Conservation (phyloP, 1,139 yeast species). For the Suhomyces ambrosiae region DNA sequence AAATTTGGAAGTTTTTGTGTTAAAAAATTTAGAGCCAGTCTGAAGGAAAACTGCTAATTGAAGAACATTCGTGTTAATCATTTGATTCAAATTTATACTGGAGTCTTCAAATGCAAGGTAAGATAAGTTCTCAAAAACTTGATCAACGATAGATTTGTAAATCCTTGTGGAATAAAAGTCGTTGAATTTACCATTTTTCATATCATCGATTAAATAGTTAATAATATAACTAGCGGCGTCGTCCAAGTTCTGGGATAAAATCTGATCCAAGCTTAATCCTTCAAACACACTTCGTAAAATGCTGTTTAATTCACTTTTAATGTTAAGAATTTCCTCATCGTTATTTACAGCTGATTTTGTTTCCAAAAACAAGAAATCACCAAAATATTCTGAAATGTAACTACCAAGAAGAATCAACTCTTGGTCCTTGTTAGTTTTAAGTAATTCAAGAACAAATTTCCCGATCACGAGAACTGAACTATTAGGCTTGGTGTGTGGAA, state of each 20-base stretch:
- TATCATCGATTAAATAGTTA: conserved; percentile 4
- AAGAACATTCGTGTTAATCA: conserved; percentile 33
- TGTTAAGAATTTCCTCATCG: conserved; percentile 8
- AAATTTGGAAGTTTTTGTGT: conserved; percentile 30
- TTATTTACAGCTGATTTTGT: conserved; percentile 3
- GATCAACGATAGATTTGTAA: conserved; percentile 24
- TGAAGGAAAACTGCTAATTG: conserved; percentile 41
- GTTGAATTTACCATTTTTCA: conserved; percentile 1
- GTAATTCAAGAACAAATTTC: conserved; percentile 13
- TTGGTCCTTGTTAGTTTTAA: not conserved
- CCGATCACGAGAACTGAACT: conserved; percentile 12
- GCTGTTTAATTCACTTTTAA: conserved; percentile 6
- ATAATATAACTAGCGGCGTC: not conserved
- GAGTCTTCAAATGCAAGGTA: conserved; percentile 26
- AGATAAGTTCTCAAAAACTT: conserved; percentile 32
- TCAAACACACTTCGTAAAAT: conserved; percentile 1
- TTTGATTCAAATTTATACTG: conserved; percentile 32
- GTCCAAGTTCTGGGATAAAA: not conserved
- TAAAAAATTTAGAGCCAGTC: conserved; percentile 38
- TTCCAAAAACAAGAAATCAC: conserved; percentile 29
- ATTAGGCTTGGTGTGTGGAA: not conserved
- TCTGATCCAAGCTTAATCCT: conserved; percentile 2
- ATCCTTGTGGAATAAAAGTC: conserved; percentile 33
- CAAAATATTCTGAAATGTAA: conserved; percentile 29
- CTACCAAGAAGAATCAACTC: conserved; percentile 11